Percentiles rank a stretch among this genome's conserved stretches.
These are phyloP conservation scores for Pythium biforme DNA, from an alignment of 352 stramenopile species.

Conservation along the genomic window DNA sequence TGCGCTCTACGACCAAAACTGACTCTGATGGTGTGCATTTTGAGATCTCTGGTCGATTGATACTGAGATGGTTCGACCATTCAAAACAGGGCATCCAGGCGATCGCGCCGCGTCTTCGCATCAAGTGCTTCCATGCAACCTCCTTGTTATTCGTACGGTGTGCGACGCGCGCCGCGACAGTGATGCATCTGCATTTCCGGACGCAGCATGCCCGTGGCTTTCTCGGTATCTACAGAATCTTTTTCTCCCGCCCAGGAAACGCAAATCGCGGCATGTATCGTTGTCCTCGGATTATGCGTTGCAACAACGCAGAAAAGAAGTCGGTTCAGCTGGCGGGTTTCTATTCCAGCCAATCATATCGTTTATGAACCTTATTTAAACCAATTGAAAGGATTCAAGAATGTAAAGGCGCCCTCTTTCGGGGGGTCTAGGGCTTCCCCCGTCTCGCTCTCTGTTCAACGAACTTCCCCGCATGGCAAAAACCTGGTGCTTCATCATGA, in stretches of 20 bases:
- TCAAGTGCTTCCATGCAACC: too few species aligned
- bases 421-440: neutral
- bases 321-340: neutral
- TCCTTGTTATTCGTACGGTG: too few species aligned
- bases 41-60: neutral
- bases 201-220: neutral
- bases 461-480: neutral
- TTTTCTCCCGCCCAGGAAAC: neutral
- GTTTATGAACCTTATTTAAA: neutral
- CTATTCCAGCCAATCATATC: neutral
- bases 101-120: too few species aligned
- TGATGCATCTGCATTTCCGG: neutral
- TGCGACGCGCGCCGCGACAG: neutral
- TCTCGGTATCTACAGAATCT: neutral
- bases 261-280: neutral
- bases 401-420: neutral
- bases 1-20: neutral
- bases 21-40: too few species aligned
- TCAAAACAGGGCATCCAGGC: neutral
- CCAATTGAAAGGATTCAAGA: neutral
- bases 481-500: neutral
- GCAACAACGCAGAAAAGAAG: neutral
- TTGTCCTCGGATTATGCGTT: neutral
- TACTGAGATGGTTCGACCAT: neutral
- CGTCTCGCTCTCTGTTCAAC: neutral